Evolutionary conservation across 2,329 filamentous ascomycete species (phyloP).

Genomic region (Chaetomium globosum): DNA sequence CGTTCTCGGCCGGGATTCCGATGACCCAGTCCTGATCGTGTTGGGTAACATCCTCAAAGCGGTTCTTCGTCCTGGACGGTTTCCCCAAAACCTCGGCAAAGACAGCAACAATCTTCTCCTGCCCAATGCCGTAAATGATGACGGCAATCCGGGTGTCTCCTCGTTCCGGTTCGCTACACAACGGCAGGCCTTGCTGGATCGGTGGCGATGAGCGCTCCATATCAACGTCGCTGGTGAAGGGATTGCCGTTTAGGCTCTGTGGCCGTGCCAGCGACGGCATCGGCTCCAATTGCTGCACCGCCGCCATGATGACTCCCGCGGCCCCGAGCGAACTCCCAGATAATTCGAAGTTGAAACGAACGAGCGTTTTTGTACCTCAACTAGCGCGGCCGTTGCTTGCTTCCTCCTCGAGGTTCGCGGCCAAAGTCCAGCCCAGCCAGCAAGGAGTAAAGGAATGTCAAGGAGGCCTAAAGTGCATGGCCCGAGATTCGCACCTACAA

Average conservation of each 20-base stretch:
- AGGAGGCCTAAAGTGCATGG: slow-evolving; percentile 30
- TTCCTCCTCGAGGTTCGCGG: slow-evolving; percentile 8
- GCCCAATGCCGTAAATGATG: slow-evolving; percentile 69
- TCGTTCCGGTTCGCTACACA: slow-evolving; percentile 51
- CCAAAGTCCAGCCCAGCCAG: slow-evolving; percentile 27
- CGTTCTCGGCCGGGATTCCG: slow-evolving; percentile 62
- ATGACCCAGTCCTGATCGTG: slow-evolving; percentile 67
- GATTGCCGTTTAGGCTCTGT: slow-evolving; percentile 35
- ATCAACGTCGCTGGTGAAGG: slow-evolving; percentile 43
- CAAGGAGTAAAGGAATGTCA: slow-evolving; percentile 19
- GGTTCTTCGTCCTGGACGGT: slow-evolving; percentile 61
- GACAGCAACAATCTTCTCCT: slow-evolving; percentile 72
- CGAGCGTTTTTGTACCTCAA: background rate
- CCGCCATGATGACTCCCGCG: slow-evolving; percentile 34
- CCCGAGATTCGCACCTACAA: slow-evolving; percentile 21
- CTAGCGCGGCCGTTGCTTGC: background rate
- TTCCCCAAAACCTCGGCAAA: slow-evolving; percentile 81
- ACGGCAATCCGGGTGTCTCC: slow-evolving; percentile 64
- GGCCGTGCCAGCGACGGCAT: slow-evolving; percentile 36
- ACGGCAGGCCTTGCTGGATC: slow-evolving; percentile 45
- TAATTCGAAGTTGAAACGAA: background rate
- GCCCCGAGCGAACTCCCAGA: background rate
- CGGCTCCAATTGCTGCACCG: slow-evolving; percentile 37
- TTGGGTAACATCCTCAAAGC: slow-evolving; percentile 56
- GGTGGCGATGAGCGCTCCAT: slow-evolving; percentile 35